Base-by-base conservation (phyloP, 163 green algal genomes). In the Prototheca stagnorum region DNA sequence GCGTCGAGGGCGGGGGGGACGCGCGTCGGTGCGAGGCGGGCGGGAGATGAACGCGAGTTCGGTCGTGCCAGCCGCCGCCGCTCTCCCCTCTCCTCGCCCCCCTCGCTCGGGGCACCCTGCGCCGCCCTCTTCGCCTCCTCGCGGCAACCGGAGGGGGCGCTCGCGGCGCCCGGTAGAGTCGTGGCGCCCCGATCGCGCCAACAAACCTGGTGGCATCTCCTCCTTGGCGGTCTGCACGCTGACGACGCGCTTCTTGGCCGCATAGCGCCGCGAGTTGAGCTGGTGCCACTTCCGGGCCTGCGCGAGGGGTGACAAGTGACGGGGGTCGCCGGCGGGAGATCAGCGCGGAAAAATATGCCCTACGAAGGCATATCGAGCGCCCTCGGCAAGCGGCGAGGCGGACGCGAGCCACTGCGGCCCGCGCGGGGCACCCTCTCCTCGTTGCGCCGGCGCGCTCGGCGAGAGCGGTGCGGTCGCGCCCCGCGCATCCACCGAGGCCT, bases 261-360 rank as follows among this genome's bases (percentile, higher is more conserved):
- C 75, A 65, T 93, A 96, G 21, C 86, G 75, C 67, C 92, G 93
- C 40, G 57, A 56, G 57, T 95, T 92, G 6, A 96, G 56, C 64
- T 90, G 69, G 56, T 83, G 70, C 91, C 91, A 99, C 51, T 97
- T 97, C 23, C 82, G 77, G 1, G 89, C 82, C 86, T 96, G 69
- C 44, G 33, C 33, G n/a, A n/a, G n/a, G n/a, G n/a, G n/a, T n/a
- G n/a, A n/a, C n/a, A n/a, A n/a, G n/a, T n/a, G n/a, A 39, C 14
- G 11, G 33, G 33, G 11, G 33, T n/a, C 14, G 33, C 12, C 21
- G 21, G 37, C 17, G 37, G 37, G 23, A 44, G 7, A 19, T 21
- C 7, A 9, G 37, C 7, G 12, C 7, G 8, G 37, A 47, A 47
- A 47, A 4, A 7, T 9, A 47, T 5, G 20, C 22, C 11, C 20